A percentile compares a stretch with the other conserved stretches of the same genome.
Conservation (phyloP, 78 protist genomes). For the Trichosphaerium sp. region DNA sequence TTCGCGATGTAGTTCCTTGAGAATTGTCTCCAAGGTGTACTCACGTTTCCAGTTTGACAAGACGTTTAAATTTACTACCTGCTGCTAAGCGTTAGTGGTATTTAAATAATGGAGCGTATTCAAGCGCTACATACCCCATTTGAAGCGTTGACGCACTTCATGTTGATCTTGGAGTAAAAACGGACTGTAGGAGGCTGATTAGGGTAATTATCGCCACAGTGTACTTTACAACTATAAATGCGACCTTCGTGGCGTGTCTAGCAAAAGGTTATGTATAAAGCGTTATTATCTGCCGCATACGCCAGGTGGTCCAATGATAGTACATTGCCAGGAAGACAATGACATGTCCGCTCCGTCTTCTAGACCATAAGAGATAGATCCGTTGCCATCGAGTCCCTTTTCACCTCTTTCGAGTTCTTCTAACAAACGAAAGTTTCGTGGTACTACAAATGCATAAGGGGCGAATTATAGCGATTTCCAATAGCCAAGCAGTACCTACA, state of each 20-base stretch:
- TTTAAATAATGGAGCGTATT: not conserved
- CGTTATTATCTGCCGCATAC: slow-evolving; percentile 11
- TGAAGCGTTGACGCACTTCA: slow-evolving; percentile 43
- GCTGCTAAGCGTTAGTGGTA: not conserved
- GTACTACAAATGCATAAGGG: slow-evolving; percentile 25
- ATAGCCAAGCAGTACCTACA: too few relatives aligned
- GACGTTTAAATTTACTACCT: slow-evolving; percentile 17
- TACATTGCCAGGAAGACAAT: slow-evolving; percentile 69
- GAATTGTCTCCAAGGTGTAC: slow-evolving; percentile 22
- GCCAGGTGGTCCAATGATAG: slow-evolving; percentile 78
- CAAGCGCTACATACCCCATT: slow-evolving; percentile 8
- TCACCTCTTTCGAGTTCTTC: slow-evolving; percentile 89
- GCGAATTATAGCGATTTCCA: not conserved
- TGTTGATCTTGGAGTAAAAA: slow-evolving; percentile 57
- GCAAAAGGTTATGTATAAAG: not conserved
- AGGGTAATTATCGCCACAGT: slow-evolving; percentile 81
- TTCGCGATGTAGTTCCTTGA: slow-evolving; percentile 24
- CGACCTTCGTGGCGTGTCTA: slow-evolving; percentile 59
- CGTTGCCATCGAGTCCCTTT: slow-evolving; percentile 69
- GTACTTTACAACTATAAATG: slow-evolving; percentile 51
- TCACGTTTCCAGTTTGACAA: slow-evolving; percentile 29
- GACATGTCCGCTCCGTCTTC: slow-evolving; percentile 47
- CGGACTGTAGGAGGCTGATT: slow-evolving; percentile 60
- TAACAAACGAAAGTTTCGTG: slow-evolving; percentile 84
- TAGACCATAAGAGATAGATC: slow-evolving; percentile 64